Conservation (phyloP, 106 monocot genomes). For the Posidonia australis region DNA sequence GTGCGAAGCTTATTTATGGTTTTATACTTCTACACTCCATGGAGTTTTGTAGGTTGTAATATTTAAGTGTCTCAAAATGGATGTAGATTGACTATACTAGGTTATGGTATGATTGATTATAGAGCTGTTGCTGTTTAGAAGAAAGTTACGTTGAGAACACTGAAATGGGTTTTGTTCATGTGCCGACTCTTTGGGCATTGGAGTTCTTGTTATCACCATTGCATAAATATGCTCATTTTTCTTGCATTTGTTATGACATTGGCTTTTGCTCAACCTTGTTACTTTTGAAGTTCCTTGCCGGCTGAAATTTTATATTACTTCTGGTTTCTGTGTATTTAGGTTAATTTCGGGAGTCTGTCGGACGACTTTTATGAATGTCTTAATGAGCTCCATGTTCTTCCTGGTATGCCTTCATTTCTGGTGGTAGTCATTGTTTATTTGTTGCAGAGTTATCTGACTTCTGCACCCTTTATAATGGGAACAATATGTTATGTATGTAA, state of each 20-base stretch:
- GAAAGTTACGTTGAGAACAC: too few relatives aligned
- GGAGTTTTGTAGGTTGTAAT: too few relatives aligned
- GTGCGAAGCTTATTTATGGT: too few relatives aligned
- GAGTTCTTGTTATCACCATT: too few relatives aligned
- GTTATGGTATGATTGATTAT: too few relatives aligned
- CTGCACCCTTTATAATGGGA: neutral
- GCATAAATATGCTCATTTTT: too few relatives aligned
- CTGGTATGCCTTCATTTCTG: slow-evolving; percentile 20
- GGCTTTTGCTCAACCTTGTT: neutral
- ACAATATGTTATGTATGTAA: neutral
- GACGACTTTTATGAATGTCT: slow-evolving; percentile 59
- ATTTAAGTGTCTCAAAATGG: too few relatives aligned
- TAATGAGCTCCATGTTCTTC: slow-evolving; percentile 9
- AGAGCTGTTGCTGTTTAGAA: too few relatives aligned
- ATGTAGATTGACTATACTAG: too few relatives aligned
- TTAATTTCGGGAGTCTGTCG: slow-evolving; percentile 47
- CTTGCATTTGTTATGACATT: neutral
- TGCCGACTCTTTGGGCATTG: too few relatives aligned
- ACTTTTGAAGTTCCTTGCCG: neutral
- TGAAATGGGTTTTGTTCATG: too few relatives aligned
- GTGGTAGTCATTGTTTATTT: neutral
- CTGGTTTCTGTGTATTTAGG: slow-evolving; percentile 24
- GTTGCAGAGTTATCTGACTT: neutral
- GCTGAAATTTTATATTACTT: neutral
- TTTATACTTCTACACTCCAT: too few relatives aligned